phyloP scores from a whole-genome alignment of 225 moss, liverwort and hornwort genomes.

The Marchantia polymorpha region DNA sequence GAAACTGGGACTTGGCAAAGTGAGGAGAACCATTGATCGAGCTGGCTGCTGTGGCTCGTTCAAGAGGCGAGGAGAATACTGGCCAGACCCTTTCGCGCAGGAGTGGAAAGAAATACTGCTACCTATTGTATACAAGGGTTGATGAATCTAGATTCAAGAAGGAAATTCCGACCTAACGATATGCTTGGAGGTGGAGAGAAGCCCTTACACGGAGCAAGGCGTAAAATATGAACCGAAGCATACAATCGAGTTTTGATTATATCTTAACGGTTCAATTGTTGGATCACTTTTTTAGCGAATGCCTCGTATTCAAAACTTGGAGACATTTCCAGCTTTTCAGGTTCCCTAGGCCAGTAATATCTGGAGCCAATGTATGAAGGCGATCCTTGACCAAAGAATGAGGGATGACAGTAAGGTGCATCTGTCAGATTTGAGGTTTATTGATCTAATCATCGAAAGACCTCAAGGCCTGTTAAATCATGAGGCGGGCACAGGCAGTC shows the following conservation, averaged over 20 bases:
- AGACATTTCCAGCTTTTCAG: background rate
- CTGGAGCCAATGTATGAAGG: constrained; percentile 1
- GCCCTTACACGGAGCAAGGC: background rate
- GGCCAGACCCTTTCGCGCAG: background rate
- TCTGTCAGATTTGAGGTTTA: constrained; percentile 14
- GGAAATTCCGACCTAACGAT: background rate
- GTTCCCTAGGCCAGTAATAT: background rate
- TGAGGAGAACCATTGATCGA: too few relatives aligned
- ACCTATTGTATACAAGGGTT: background rate
- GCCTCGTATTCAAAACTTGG: background rate
- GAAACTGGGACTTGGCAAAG: background rate
- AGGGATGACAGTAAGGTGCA: constrained; percentile 32
- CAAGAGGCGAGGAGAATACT: background rate
- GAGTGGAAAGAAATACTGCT: background rate
- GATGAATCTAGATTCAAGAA: background rate
- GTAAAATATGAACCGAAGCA: background rate
- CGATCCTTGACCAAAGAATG: constrained; percentile 28
- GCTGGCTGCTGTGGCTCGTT: background rate
- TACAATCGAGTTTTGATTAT: background rate
- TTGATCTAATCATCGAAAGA: constrained; percentile 7
- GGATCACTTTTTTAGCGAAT: background rate
- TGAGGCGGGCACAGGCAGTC: constrained; percentile 28
- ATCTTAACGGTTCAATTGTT: background rate
- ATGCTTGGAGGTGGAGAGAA: background rate
- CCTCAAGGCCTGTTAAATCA: constrained; percentile 28